These are phyloP conservation scores for Recurvomyces mirabilis DNA, from an alignment of 495 filamentous ascomycete genomes.

Conservation along the genomic window DNA sequence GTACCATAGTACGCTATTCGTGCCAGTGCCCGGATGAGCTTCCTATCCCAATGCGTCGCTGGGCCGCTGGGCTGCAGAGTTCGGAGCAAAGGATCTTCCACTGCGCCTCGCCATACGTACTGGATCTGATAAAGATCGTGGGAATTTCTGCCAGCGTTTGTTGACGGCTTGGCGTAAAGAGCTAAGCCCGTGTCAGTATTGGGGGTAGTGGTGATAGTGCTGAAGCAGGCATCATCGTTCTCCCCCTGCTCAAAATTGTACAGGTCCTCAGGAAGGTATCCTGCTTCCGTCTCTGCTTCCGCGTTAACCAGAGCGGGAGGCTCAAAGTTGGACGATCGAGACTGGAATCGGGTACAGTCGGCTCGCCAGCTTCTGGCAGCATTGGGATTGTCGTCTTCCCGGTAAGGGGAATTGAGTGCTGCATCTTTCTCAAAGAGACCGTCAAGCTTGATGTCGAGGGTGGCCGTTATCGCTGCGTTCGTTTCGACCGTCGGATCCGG, in stretches of 20 bases:
- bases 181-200: not conserved
- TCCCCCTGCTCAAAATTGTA: not conserved
- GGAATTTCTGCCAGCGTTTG: not conserved
- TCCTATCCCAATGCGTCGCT: not conserved
- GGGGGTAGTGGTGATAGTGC: not conserved
- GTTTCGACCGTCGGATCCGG: no score
- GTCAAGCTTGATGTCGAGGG: no score
- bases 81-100: not conserved
- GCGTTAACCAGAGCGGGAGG: not conserved
- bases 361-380: no score
- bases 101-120: not conserved
- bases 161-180: not conserved
- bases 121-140: not conserved
- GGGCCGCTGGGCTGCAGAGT: not conserved
- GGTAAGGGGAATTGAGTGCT: no score
- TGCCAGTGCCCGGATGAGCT: not conserved
- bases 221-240: not conserved
- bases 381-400: no score
- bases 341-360: no score
- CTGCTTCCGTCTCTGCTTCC: not conserved
- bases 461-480: no score
- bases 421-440: no score
- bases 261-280: not conserved
- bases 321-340: no score
- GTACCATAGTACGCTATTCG: not conserved